phyloP scores from a whole-genome alignment of 139 green algal species.

The Chlorella sp. region DNA sequence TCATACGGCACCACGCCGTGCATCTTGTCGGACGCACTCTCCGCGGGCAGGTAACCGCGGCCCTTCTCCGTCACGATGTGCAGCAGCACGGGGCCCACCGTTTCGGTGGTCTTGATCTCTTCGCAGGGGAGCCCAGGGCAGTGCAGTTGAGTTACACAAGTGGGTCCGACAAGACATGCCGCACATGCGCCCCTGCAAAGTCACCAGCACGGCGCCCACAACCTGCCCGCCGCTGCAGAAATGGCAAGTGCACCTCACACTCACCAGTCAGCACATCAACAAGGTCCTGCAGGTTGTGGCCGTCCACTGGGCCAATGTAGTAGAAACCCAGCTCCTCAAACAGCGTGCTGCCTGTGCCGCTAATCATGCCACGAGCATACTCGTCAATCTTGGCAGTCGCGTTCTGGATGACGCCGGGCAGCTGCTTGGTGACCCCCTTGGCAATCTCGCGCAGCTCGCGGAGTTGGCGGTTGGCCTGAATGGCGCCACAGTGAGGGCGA shows the following conservation, averaged over 20 bases:
- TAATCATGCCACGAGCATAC: constrained; percentile 99
- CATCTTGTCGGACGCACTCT: constrained; percentile 96
- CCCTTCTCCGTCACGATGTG: constrained; percentile 99
- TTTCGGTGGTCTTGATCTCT: constrained; percentile 95
- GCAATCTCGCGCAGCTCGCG: constrained; percentile 97
- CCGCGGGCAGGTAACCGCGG: constrained; percentile 92
- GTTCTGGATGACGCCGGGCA: constrained; percentile 91
- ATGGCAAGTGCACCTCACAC: not conserved
- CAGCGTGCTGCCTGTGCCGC: constrained; percentile 90
- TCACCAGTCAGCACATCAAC: constrained; percentile 83
- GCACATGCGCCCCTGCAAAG: too few species aligned
- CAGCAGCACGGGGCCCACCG: constrained; percentile 95
- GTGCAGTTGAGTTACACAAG: not conserved
- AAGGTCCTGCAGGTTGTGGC: constrained; percentile 95
- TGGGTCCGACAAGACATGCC: too few species aligned
- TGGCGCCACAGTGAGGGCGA: not conserved
- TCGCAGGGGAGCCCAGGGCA: not conserved
- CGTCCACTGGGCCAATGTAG: constrained; percentile 99
- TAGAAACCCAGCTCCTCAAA: constrained; percentile 99
- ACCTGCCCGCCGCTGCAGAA: too few species aligned
- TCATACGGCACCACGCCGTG: constrained; percentile 99
- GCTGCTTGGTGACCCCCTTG: constrained; percentile 98
- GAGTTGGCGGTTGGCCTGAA: constrained; percentile 90
- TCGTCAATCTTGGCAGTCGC: constrained; percentile 99
- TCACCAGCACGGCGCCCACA: too few species aligned